Evolutionary conservation across 192 early-diverging fungal species (phyloP), one percentile per base, ranked within the genome.

Genomic region (Entomortierella beljakovae): DNA sequence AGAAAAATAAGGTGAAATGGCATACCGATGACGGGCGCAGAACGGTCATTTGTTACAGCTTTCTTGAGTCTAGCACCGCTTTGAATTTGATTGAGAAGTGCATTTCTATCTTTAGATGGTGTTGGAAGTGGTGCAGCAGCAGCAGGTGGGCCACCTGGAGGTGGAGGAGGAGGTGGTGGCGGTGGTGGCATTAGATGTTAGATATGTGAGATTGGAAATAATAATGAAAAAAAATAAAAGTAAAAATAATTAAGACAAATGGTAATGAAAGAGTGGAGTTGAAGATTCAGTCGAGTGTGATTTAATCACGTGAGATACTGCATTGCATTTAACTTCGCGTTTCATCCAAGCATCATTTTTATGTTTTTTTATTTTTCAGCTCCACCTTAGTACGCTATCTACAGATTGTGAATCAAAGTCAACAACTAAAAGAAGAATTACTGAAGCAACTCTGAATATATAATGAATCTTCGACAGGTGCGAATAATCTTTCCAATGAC

Each of bases 71-170:
- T 64, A 50, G 75, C 85, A 35, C 93, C 93, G 55, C 87, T 64
- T 67, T 95, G 93, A 72, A 95, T 95, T 70, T 93, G 89, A 35
- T 71, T 40, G 66, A 93, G 82, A 53, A 95, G 83, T 20, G 88
- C 91, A 68, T 63, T 79, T 67, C 85, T 70, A 42, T 82, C 85
- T 20, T 68, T 62, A 25, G 82, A 68, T 46, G 82, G 54, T 10
- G 72, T 3, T 32, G 82, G 65, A 7, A 51, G 34, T 7, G 49
- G 48, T 8, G 57, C 13, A 10, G 66, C 61, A 10, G 71, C 31
- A 28, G 81, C 62, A 11, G 76, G 42, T 64, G 53, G 66, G 40
- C 75, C 75, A 20, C 61, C 67, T 35, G 83, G 79, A 33, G 83
- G 81, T 8, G 81, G 70, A 15, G 80, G 79, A 9, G 79, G 79